These are phyloP conservation scores for Ulvella scutata DNA, from an alignment of 139 green algal species.

Conservation along the genomic window DNA sequence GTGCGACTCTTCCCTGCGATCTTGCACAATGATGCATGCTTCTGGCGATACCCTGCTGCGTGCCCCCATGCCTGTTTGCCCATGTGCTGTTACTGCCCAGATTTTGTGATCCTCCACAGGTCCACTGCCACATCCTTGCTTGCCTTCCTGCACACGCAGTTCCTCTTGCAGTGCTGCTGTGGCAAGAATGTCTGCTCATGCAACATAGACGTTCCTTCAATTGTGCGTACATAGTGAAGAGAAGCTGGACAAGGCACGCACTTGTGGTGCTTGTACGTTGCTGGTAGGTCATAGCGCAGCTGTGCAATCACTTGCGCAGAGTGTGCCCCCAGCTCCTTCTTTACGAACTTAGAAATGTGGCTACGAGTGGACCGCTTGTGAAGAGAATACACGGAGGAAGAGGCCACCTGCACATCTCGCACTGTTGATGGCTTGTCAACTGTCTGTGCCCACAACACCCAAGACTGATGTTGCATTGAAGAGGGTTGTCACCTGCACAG, in stretches of 20 bases:
- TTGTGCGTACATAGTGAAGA: neutral
- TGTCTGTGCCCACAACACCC: no score
- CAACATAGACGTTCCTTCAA: neutral
- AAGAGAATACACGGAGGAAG: slow-evolving; percentile 66
- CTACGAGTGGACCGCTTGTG: slow-evolving; percentile 77
- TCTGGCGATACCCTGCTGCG: no score
- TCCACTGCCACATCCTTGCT: slow-evolving; percentile 71
- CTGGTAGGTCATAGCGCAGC: slow-evolving; percentile 79
- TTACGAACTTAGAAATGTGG: slow-evolving; percentile 47
- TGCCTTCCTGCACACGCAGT: slow-evolving; percentile 31
- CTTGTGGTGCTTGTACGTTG: slow-evolving; percentile 75
- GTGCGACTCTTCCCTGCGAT: no score
- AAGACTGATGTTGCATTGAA: neutral
- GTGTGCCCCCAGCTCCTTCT: slow-evolving; percentile 34
- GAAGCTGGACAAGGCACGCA: neutral
- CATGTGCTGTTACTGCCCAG: neutral
- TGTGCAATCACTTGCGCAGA: slow-evolving; percentile 71
- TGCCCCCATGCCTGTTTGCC: no score
- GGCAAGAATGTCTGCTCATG: neutral
- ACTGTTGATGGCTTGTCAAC: no score
- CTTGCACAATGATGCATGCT: no score
- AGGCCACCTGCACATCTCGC: slow-evolving; percentile 6
- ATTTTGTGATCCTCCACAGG: slow-evolving; percentile 31
- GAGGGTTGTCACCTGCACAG: slow-evolving; percentile 9
- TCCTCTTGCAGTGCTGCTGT: neutral